Base-by-base conservation (phyloP, 345 rosid species). In the Rhizophora apiculata region DNA sequence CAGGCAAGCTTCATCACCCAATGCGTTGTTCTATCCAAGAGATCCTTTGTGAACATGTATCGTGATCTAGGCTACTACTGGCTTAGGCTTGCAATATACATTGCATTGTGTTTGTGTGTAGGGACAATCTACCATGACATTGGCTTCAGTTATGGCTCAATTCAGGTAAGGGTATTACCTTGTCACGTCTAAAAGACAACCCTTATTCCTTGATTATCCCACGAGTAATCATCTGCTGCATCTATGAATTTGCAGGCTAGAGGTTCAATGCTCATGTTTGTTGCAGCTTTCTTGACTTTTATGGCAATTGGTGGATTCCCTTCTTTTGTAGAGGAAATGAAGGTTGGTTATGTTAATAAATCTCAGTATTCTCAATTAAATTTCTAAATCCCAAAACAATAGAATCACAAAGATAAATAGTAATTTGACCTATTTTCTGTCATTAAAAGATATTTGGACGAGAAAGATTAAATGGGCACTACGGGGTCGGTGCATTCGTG, bases 11-110 rank as follows among this genome's bases (percentile, higher is more conserved):
- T 75, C 59, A 68, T 80, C 3, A 80, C 73, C 8, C 86, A 83
- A 32, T 54, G 82, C 62, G 6, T 73, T 18, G 79, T 78, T 39
- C 84, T 80, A 36, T 80, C 82, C 0, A 70, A 56, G 58, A 75
- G 89, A 77, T 87, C 89, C 1, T 83, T 83, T 1, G 73, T 83
- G 53, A 84, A 88, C 81, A 88, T 88, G 90, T 83, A 78, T 16
- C 87, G 93, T 0, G 88, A 86, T 56, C 64, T 86, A 63, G 90
- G 88, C 26, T 88, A 86, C 60, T 88, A 86, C 43, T 86, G 88
- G 93, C 84, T 86, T 68, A 86, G 87, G 53, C 78, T 86, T 48
- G 87, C 74, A 11, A 75, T 84, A 69, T 82, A 88, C 22, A 56
- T 86, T 24, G 86, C 85, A 0, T 60, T 84, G 51, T 72, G 86